Percentiles rank a stretch among this genome's conserved stretches.
These are phyloP conservation scores for Phytophthora agathidicida DNA, from an alignment of 352 stramenopile species.

Conservation along the genomic window DNA sequence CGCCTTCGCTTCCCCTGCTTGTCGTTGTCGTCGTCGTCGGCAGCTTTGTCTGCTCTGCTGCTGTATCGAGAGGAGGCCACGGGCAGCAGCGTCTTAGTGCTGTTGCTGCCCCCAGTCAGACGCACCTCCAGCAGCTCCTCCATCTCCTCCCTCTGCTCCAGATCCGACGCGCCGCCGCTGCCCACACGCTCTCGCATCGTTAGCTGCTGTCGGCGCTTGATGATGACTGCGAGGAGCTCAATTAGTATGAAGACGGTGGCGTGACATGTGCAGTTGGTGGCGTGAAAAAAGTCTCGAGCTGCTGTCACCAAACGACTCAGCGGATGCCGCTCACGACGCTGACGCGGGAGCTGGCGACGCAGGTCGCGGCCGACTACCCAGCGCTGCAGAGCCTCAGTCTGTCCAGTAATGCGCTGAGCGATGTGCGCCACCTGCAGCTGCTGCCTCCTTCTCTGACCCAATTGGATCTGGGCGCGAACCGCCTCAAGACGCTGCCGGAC, in stretches of 20 bases:
- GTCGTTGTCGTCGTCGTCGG: constrained; percentile 39
- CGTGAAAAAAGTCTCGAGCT: background rate
- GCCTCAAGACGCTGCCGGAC: constrained; percentile 40
- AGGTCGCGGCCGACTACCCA: constrained; percentile 69
- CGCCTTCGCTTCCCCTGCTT: constrained; percentile 24
- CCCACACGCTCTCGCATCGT: constrained; percentile 34
- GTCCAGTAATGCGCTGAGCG: constrained; percentile 55
- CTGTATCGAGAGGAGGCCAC: constrained; percentile 17
- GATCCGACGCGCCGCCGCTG: constrained; percentile 23
- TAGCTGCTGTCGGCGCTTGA: background rate
- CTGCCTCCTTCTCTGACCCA: constrained; percentile 51
- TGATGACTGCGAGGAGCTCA: constrained; percentile 3
- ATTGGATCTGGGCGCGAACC: constrained; percentile 70
- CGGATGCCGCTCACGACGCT: constrained; percentile 60
- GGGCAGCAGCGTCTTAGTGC: constrained; percentile 34
- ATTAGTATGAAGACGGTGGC: too few relatives aligned
- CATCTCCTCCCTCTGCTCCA: constrained; percentile 18
- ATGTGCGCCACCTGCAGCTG: constrained; percentile 55
- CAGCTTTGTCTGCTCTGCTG: background rate
- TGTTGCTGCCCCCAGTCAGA: constrained; percentile 11
- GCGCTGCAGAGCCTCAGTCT: constrained; percentile 70
- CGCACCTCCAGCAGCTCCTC: constrained; percentile 22
- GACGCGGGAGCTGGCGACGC: constrained; percentile 62
- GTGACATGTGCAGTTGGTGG: too few relatives aligned
- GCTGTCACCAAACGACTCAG: background rate